Evolutionary conservation across 148 eudicot genomes (phyloP), one percentile per base, ranked within the genome.

Genomic region (Nyssa sinensis): DNA sequence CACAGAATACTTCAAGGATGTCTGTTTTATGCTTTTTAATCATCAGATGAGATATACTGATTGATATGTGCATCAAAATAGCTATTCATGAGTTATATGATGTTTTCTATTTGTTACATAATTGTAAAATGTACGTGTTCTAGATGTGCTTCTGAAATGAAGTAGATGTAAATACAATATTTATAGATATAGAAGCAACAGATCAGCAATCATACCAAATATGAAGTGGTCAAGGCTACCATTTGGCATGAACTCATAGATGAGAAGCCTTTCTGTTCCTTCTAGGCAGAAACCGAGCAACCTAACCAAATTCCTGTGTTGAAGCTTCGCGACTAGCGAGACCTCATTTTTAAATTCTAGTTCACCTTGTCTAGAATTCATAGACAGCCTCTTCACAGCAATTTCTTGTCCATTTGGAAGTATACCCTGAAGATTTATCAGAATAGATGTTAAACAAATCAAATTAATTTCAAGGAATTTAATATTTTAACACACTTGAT

Each of bases 341-440:
- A 79, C 82, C 68, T 82, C 82, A 72, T 82, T 82, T 67, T 75
- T 82, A 44, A 82, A 82, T 47, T 82, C 80, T 41, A 28, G 19
- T 47, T 79, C 78, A 10, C 86, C 86, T 73, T 83, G 86, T 28
- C 72, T 57, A 16, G 81, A 84, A 74, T 63, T 21, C 32, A 2
- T 27, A 4, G 86, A 75, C 17, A 84, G 64, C 39, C 86, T 80
- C 34, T 84, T 84, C 25, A 80, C 86, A 8, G 81, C 86, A 64
- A 80, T 67, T 62, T 77, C 69, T 70, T 71, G 51, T 5, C 79
- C 72, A 62, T 80, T 66, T 29, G 10, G n/a, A 51, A 83, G 71
- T 25, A 16, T 74, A 55, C 86, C 84, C 84, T 83, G 24, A 29
- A 63, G 35, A 13, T 23, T 11, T 9, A 24, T 32, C 30, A 21